These are phyloP conservation scores for Suillus cothurnatus DNA, from an alignment of 768 basidiomycete genomes.

Conservation along the genomic window DNA sequence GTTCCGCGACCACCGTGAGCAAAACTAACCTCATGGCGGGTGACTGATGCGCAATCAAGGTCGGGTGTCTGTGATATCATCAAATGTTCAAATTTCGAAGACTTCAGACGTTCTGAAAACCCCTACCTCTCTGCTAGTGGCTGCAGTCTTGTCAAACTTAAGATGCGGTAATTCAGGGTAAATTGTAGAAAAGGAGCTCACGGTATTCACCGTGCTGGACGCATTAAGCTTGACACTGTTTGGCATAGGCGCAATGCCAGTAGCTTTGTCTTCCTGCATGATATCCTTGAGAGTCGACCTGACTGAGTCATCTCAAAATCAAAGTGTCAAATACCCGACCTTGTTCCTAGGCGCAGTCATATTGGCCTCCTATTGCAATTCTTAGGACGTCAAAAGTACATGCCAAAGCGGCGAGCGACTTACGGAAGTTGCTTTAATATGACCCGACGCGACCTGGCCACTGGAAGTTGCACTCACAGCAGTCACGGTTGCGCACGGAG, in stretches of 20 bases:
- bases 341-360: neutral
- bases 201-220: neutral
- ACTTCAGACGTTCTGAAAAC: neutral
- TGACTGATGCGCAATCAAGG: neutral
- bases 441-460: neutral
- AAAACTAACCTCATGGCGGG: conserved; percentile 1
- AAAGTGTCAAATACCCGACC: neutral
- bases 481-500: neutral
- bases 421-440: neutral
- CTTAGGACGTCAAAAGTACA: neutral
- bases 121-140: neutral
- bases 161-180: neutral
- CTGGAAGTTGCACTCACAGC: neutral
- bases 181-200: neutral
- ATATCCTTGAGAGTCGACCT: neutral
- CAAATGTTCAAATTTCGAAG: neutral
- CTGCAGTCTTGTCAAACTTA: neutral
- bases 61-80: neutral
- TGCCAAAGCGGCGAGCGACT: neutral
- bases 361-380: neutral
- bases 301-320: neutral
- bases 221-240: neutral
- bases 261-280: neutral
- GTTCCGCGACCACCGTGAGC: neutral
- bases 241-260: neutral